Percentiles rank a stretch among this genome's conserved stretches.
These are phyloP conservation scores for Entomortierella parvispora DNA, from an alignment of 192 early-diverging fungal genomes.

Conservation along the genomic window DNA sequence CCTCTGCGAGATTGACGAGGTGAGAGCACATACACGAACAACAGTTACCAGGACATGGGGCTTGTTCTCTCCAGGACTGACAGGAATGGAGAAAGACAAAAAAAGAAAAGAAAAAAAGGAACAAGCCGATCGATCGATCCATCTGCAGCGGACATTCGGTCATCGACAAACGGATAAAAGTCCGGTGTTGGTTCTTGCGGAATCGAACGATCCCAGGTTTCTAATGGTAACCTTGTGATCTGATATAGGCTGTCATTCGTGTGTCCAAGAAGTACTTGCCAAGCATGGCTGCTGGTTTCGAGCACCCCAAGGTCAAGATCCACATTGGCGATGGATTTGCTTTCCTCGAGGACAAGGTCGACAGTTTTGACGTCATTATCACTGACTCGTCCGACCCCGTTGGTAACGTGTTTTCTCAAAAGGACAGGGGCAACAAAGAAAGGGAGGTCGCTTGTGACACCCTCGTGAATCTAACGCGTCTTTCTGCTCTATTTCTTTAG, in stretches of 20 bases:
- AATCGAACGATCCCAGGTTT: not conserved
- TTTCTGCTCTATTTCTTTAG: constrained; percentile 54
- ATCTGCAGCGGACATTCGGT: too few relatives aligned
- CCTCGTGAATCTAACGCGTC: too few relatives aligned
- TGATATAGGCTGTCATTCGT: constrained; percentile 75
- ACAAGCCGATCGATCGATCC: too few relatives aligned
- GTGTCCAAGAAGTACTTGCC: constrained; percentile 96
- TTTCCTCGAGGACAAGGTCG: constrained; percentile 88
- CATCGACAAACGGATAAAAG: not conserved
- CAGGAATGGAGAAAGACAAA: too few relatives aligned
- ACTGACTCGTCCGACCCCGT: constrained; percentile 99
- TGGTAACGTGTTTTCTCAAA: constrained; percentile 43
- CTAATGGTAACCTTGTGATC: not conserved
- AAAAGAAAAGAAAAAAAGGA: too few relatives aligned
- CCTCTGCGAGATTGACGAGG: constrained; percentile 98
- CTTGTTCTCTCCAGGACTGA: too few relatives aligned
- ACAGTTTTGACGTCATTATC: constrained; percentile 97
- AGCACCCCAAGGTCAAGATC: constrained; percentile 94
- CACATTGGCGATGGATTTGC: constrained; percentile 97
- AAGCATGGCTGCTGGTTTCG: constrained; percentile 91
- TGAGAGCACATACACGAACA: constrained; percentile 9
- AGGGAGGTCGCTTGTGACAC: not conserved
- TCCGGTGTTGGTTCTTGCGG: not conserved
- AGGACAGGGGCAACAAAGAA: too few relatives aligned
- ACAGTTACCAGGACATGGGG: not conserved